Evolutionary conservation across 495 filamentous ascomycete genomes (phyloP), one percentile per base, ranked within the genome.

Genomic region (Lentithecium fluviatile): DNA sequence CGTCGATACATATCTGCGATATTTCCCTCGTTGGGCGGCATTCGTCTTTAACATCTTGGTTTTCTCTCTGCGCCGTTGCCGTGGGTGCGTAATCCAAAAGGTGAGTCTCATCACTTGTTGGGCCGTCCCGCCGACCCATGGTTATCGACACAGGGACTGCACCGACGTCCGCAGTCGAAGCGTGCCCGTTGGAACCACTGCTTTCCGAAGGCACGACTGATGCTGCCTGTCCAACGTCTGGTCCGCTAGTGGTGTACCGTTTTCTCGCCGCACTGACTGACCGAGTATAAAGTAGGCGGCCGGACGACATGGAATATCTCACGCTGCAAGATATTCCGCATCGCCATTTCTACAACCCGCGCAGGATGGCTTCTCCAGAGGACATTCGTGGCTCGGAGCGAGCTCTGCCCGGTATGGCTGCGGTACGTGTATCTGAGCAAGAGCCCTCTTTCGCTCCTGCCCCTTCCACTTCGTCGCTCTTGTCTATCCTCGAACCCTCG

Each of bases 321-420:
- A 56, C 52, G 15, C 52, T 62, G 10, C 59, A 56, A 29, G 59
- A 62, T 19, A 15, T 56, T 45, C 59, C 59, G 26, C 52, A 43
- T 43, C 51, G 59, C 34, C 45, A 43, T 29, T 56, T 29, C 23
- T 6, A 25, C 11, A 21, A 20, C 2, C 7, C 49, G 10, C 38
- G 50, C 23, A 47, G 25, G 1, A 62, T 62, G 59, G 20, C 51
- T 34, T 56, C 59, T 11, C 29, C 42, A 8, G 49, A 43, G 19
- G 40, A 52, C 57, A 37, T 21, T n/a, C 17, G 10, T 20, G 10
- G 0, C n/a, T 26, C 12, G 29, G 23, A 15, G 37, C 48, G 10
- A 8, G 36, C 49, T 3, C 24, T 53, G 34, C 56, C 29, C 11
- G 49, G 47, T 32, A 34, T 52, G 25, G 32, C 38, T 62, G 59